Evolutionary conservation across 75 land plant genomes (phyloP), one percentile per base, ranked within the genome.

Genomic region (Azolla pinnata): DNA sequence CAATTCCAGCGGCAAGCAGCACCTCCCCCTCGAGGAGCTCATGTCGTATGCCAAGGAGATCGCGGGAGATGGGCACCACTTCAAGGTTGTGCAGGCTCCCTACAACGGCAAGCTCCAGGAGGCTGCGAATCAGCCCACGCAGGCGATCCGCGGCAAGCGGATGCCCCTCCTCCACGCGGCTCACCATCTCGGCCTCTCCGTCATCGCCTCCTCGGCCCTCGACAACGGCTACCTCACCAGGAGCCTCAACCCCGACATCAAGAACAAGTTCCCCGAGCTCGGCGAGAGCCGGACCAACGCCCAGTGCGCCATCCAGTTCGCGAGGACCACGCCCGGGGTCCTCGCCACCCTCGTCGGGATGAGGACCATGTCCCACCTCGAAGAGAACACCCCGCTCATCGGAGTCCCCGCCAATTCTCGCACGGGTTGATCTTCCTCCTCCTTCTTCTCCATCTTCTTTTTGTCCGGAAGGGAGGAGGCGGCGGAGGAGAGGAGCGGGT

Each of bases 241-340:
- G 25, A 60, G 19, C 2, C 31, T 59, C 54, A 9, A 28, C 1
- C 35, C 21, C 21, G 54, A 59, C 12, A 29, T 60, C 14, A 34
- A 40, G 4, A 47, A 56, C n/a, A 30, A 35, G n/a, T 59, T 21
- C 34, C 21, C 55, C 12, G 54, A 67, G 17, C 31, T 67, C 33
- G 63, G 56, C 20, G 47, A 67, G 33, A 17, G 60, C 25, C 29
- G 53, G 31, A 70, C 73, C 31, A 61, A 56, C 57, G 73, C 68
- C 9, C 73, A 70, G 32, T 63, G 61, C 48, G 73, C 73, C 1
- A 35, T 70, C 3, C 73, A 70, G 29, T 70, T 70, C 48, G 73
- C 57, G 12, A 59, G 73, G n/a, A 70, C 67, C 23, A 70, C 73
- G 17, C 73, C 73, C 31, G 62, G 62, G 8, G 56, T 70, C 12